Base-by-base conservation (phyloP, 2,329 filamentous ascomycete genomes). In the Trichoderma atroviride region DNA sequence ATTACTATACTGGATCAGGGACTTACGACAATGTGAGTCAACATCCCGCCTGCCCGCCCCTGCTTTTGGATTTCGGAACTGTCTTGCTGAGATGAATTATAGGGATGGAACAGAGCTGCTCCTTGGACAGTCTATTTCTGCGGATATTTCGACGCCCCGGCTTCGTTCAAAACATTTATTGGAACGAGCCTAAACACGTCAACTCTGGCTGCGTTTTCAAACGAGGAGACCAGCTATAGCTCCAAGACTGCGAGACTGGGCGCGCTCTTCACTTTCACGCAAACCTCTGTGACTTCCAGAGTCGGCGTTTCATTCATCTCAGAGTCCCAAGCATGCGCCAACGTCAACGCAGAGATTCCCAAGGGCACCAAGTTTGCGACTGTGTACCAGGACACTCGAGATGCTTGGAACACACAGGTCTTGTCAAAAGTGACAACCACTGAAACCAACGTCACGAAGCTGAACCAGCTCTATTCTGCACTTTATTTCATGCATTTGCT, bases 221-320 rank as follows among this genome's bases (percentile, higher is more conserved):
- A 76, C 24, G 72, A 74, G 57, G 72, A 74, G 56, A 67, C 63
- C 24, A 76, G 64, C 19, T 78, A 79, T 66, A 78, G 74, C 35
- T 85, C 74, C 6, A 70, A 73, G 0, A 70, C 76, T 0, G 81
- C 82, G 7, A 79, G 82, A 1, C 78, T 87, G 3, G 82, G 83
- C 0, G 84, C 82, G 2, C 79, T 90, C 0, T 90, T 89, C 75
- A 82, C 83, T 0, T 91, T 91, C 70, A 71, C 80, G 10, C 75
- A 79, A 0, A 75, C 77, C 2, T 72, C 78, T 2, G 79, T 91
- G 1, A 82, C 79, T 1, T 90, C 89, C 1, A 82, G 87, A 2
- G 88, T 92, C 0, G 90, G 90, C 1, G 86, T 92, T 13, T 91
- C 89, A 0, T 91, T 90, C 78, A 86, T 92, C n/a, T 91, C 89